phyloP scores from a whole-genome alignment of 495 filamentous ascomycete species.

The Hypoxylon trugodes region DNA sequence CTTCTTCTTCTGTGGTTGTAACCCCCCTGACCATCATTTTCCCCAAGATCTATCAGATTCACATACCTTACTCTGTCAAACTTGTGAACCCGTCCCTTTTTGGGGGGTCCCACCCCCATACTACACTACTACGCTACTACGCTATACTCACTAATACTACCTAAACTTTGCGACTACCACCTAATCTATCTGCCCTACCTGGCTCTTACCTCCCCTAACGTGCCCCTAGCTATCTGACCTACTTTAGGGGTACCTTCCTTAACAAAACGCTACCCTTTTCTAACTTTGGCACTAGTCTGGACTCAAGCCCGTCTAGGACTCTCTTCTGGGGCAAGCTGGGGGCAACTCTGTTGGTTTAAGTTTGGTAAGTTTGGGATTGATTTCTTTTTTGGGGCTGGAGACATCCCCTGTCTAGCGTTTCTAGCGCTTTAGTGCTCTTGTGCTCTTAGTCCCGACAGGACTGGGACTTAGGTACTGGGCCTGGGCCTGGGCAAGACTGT shows the following conservation, averaged over 20 bases:
- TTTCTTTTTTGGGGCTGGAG: slow-evolving; percentile 38
- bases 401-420: slow-evolving; percentile 26
- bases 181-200: no score
- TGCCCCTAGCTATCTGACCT: neutral
- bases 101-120: slow-evolving; percentile 27
- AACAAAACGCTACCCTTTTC: slow-evolving; percentile 19
- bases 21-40: slow-evolving; percentile 33
- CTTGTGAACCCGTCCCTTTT: slow-evolving; percentile 29
- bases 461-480: neutral
- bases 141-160: neutral
- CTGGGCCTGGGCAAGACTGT: neutral
- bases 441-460: slow-evolving; percentile 1
- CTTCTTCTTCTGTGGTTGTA: no score
- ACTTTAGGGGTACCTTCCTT: neutral
- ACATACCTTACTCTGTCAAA: slow-evolving; percentile 16
- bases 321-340: slow-evolving; percentile 7
- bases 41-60: slow-evolving; percentile 42
- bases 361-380: slow-evolving; percentile 37
- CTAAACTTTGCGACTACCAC: neutral
- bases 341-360: no score
- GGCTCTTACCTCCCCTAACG: neutral
- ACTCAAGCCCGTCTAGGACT: slow-evolving; percentile 23
- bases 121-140: neutral
- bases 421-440: no score
- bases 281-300: slow-evolving; percentile 23